Percentiles rank a stretch among this genome's conserved stretches.
Conservation (phyloP, 441 rosid genomes). For the Bocquillonia castaneifolia region DNA sequence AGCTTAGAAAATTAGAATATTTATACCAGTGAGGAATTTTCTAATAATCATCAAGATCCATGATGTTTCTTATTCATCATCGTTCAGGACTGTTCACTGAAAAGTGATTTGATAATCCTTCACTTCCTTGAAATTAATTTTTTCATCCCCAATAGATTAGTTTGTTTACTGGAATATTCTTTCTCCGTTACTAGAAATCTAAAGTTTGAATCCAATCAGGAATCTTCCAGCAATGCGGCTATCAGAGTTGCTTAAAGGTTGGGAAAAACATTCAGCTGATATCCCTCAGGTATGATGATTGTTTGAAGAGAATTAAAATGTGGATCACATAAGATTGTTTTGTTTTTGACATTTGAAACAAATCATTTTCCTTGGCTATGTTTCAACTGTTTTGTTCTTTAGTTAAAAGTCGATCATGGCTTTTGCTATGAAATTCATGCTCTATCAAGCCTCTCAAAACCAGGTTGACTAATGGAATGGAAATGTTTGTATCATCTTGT, state of each 20-base stretch:
- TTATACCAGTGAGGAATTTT: not conserved
- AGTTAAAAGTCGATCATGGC: no score
- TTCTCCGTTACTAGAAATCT: not conserved
- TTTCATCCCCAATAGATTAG: not conserved
- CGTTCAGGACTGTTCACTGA: not conserved
- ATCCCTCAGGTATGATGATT: conserved; percentile 51
- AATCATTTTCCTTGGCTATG: no score
- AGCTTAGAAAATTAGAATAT: not conserved
- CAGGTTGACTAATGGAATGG: no score
- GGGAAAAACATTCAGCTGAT: conserved; percentile 57
- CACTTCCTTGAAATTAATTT: not conserved
- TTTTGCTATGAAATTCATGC: no score
- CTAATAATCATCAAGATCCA: not conserved
- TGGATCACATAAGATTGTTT: not conserved
- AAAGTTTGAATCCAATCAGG: conserved; percentile 44
- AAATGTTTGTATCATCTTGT: no score
- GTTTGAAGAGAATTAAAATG: conserved; percentile 4
- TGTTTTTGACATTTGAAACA: no score
- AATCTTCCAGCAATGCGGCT: conserved; percentile 57
- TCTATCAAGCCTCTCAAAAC: no score
- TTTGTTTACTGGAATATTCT: not conserved
- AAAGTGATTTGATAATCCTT: not conserved
- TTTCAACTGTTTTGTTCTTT: no score
- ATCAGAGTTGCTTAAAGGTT: conserved; percentile 47
- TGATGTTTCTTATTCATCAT: not conserved